phyloP scores from a whole-genome alignment of 1,139 yeast genomes.

The Yamadazyma epiphylla region DNA sequence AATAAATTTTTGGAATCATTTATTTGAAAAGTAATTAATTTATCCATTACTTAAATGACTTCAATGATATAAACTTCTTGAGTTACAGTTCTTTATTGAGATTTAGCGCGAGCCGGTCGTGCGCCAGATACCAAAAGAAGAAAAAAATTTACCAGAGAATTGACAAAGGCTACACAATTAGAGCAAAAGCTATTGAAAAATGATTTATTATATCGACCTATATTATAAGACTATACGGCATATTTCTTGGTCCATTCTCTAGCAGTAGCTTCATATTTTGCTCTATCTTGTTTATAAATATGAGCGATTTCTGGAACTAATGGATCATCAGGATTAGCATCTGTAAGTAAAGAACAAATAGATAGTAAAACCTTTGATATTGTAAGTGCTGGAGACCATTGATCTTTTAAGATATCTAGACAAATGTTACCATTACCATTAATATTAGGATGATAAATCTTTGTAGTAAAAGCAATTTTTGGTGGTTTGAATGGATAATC shows the following conservation, averaged over 20 bases:
- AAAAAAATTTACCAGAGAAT: no score
- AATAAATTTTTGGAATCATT: conserved; percentile 41
- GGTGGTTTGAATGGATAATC: conserved; percentile 96
- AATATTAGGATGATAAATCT: conserved; percentile 88
- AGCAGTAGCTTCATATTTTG: conserved; percentile 95
- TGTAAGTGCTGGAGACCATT: conserved; percentile 90
- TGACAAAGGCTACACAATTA: no score
- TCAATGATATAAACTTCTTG: no score
- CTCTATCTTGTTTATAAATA: conserved; percentile 89
- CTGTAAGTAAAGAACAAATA: conserved; percentile 87
- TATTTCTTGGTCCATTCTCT: conserved; percentile 98
- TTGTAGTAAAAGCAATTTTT: conserved; percentile 84
- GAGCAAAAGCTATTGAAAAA: no score
- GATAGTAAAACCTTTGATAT: conserved; percentile 86
- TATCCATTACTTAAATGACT: conserved; percentile 27
- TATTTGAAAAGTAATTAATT: conserved; percentile 38
- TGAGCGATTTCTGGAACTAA: conserved; percentile 98
- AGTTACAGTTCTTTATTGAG: no score
- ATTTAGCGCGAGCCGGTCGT: no score
- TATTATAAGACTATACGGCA: conserved; percentile 72
- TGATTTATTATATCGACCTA: no score
- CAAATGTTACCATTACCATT: conserved; percentile 86
- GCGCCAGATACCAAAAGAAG: no score
- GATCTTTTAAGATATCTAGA: conserved; percentile 80
- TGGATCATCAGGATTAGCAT: conserved; percentile 99